Conservation (phyloP, 23 red algal species). For the Gracilariopsis chorda region DNA sequence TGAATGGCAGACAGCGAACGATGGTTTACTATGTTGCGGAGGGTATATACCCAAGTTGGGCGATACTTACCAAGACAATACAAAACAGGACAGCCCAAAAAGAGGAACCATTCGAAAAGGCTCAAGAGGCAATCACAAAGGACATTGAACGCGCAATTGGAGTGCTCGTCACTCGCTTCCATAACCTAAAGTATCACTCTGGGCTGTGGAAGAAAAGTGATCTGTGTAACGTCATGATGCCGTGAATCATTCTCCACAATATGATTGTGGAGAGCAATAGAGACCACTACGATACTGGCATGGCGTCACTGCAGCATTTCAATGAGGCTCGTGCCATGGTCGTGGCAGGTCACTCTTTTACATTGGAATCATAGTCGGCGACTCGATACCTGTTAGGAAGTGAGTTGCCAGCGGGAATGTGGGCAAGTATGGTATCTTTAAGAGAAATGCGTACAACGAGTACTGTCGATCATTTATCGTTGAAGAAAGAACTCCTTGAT, state of each 20-base stretch:
- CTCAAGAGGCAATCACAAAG: background rate
- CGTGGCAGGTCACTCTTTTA: too few relatives aligned
- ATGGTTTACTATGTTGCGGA: constrained; percentile 26
- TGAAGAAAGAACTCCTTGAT: background rate
- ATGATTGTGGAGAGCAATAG: background rate
- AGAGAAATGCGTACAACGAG: background rate
- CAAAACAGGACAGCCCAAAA: background rate
- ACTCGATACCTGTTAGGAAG: background rate
- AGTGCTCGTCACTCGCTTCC: background rate
- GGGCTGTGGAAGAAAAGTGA: background rate
- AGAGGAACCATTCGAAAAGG: background rate
- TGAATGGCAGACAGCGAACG: background rate
- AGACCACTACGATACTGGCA: background rate
- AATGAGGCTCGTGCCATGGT: too few relatives aligned
- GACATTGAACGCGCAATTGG: background rate
- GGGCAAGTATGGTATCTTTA: background rate
- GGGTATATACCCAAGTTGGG: constrained; percentile 24
- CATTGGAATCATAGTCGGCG: background rate
- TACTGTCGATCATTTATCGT: background rate
- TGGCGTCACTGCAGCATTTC: background rate
- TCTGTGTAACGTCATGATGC: background rate
- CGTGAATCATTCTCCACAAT: background rate
- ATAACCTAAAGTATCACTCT: background rate
- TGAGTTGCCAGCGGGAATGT: background rate
- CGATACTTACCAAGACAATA: background rate